Evolutionary conservation across 1,284 basidiomycete genomes (phyloP).

Genomic region (Tilletia indica): DNA sequence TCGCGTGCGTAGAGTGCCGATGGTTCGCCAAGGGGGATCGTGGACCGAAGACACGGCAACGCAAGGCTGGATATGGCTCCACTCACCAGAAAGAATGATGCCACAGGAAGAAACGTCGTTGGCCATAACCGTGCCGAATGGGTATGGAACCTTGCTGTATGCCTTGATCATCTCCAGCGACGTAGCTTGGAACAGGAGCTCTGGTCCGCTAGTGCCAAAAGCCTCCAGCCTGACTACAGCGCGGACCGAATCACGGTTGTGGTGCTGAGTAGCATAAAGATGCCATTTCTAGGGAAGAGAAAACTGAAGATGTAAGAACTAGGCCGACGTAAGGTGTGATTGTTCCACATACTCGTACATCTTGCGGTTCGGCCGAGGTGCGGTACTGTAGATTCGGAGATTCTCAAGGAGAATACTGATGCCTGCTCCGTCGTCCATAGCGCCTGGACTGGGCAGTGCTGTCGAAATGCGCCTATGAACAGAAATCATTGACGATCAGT

Average conservation of each 20-base stretch:
- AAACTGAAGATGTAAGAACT: not conserved
- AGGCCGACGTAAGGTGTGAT: no score
- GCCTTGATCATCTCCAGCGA: conserved; percentile 90
- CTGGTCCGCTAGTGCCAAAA: conserved; percentile 82
- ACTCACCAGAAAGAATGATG: conserved; percentile 66
- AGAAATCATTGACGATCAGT: not conserved
- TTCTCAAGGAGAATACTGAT: conserved; percentile 87
- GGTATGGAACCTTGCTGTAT: conserved; percentile 81
- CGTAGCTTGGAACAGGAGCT: conserved; percentile 92
- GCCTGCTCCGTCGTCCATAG: conserved; percentile 69
- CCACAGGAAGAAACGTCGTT: conserved; percentile 93
- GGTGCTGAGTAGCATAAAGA: conserved; percentile 56
- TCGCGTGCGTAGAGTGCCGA: not conserved
- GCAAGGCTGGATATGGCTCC: conserved; percentile 1
- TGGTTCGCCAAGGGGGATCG: not conserved
- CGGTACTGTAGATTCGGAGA: conserved; percentile 65
- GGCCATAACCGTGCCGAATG: conserved; percentile 85
- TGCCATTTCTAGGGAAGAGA: conserved; percentile 68
- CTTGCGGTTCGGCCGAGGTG: conserved; percentile 64
- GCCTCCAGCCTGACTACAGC: conserved; percentile 91
- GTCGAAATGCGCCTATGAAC: conserved; percentile 79
- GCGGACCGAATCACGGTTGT: conserved; percentile 65
- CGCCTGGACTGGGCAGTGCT: conserved; percentile 61
- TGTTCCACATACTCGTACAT: no score
- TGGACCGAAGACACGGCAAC: not conserved